Evolutionary conservation across 306 rosid species (phyloP).

Genomic region (Fagus sylvatica): DNA sequence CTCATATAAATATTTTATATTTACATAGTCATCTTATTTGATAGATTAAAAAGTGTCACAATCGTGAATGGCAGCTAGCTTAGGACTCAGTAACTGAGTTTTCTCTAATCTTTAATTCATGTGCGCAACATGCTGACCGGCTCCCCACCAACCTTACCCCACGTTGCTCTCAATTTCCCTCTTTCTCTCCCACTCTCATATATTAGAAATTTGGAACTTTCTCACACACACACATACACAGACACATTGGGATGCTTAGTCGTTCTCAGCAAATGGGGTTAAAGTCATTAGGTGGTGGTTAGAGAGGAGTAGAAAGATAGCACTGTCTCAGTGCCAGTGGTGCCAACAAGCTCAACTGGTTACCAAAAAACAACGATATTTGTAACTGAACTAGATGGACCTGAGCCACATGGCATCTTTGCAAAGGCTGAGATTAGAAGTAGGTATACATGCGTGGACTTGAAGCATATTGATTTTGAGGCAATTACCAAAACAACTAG

Average conservation of each 20-base stretch:
- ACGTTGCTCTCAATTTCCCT: constrained; percentile 20
- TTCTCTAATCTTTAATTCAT: constrained; percentile 24
- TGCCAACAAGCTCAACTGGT: constrained; percentile 53
- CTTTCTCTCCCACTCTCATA: neutral
- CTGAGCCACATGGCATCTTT: constrained; percentile 41
- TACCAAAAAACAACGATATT: constrained; percentile 33
- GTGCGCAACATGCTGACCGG: constrained; percentile 65
- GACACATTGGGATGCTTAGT: constrained; percentile 5
- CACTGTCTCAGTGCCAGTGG: constrained; percentile 56
- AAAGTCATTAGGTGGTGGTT: constrained; percentile 56
- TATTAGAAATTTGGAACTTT: no score
- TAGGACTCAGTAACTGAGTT: constrained; percentile 31
- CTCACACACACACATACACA: neutral
- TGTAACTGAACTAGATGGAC: constrained; percentile 17
- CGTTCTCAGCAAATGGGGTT: constrained; percentile 30
- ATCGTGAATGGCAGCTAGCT: constrained; percentile 40
- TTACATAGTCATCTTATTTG: no score
- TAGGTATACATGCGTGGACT: constrained; percentile 38
- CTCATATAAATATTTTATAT: neutral
- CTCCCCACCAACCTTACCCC: constrained; percentile 67
- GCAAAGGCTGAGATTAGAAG: constrained; percentile 12
- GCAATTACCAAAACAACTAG: neutral
- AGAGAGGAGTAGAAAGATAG: constrained; percentile 53
- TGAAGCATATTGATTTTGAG: neutral
- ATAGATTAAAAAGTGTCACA: neutral